Base-by-base conservation (phyloP, 805 yeast genomes). In the Schizosaccharomyces octosporus region DNA sequence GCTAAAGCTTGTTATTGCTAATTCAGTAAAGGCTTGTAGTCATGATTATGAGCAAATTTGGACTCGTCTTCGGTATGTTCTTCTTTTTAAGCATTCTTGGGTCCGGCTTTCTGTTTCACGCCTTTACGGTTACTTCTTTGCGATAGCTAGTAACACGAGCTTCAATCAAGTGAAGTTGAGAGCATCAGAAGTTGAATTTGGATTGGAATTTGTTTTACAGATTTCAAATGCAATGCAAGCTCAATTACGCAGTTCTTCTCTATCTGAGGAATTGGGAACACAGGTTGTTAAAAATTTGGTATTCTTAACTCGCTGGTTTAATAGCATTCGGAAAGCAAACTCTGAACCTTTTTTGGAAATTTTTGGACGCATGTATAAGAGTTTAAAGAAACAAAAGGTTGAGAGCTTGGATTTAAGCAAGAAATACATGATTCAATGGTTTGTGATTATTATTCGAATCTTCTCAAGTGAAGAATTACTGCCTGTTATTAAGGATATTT, bases 81-180 rank as follows among this genome's bases (percentile, higher is more conserved):
- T 88, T 61, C 73, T 89, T 61, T 89, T 80, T 69, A 97, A 97
- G 1, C 97, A 89, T 71, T 77, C 93, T 1, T 89, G 97, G 97
- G 84, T 89, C 5, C 79, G 97, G 66, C 74, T 84, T 63, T 72
- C 78, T 4, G 74, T 94, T 0, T 72, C 83, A 5, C 75, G 89
- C 61, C 72, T 87, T 42, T 69, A 82, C 48, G 82, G 83, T 0
- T 67, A 71, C 0, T 68, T 84, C 60, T 72, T 85, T 62, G 67
- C 77, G 7, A 9, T 27, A 19, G 9, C n/a, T 24, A 17, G 42
- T 7, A 42, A 57, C 27, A 74, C 77, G 60, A 58, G 66, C 36
- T 71, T 73, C 43, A 66, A 68, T 17, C 62, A 43, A 9, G 61
- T 55, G 7, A 15, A 39, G 17, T 36, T 36, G 11, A 6, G 9